Evolutionary conservation across 441 rosid genomes (phyloP).

Genomic region (Arabidopsis lyrata): DNA sequence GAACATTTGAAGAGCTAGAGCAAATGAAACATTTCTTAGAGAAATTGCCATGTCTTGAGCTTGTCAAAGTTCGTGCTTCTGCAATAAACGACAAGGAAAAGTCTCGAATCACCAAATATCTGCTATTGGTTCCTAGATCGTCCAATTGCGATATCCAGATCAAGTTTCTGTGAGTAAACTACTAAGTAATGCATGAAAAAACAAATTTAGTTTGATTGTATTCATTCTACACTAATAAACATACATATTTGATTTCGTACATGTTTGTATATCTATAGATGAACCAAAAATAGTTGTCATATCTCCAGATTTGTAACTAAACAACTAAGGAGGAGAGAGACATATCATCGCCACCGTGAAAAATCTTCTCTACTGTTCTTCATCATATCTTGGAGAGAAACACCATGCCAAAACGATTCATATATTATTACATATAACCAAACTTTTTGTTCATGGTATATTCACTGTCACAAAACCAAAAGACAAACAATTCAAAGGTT

Average conservation of each 20-base stretch:
- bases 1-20: background rate
- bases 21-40: background rate
- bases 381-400: slow-evolving; percentile 22
- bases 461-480: slow-evolving; percentile 39
- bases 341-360: slow-evolving; percentile 13
- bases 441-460: slow-evolving; percentile 27
- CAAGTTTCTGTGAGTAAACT: slow-evolving; percentile 7
- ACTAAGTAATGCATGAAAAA: background rate
- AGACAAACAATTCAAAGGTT: slow-evolving; percentile 18
- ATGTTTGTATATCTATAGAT: slow-evolving; percentile 22
- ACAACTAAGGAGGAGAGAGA: slow-evolving; percentile 14
- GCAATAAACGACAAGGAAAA: background rate
- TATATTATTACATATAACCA: background rate
- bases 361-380: slow-evolving; percentile 21
- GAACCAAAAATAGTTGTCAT: slow-evolving; percentile 23
- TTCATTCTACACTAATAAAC: background rate
- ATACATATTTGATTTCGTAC: background rate
- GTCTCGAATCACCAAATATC: slow-evolving; percentile 1
- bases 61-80: slow-evolving; percentile 5
- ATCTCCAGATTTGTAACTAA: slow-evolving; percentile 15
- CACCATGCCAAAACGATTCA: slow-evolving; percentile 28
- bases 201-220: too few species aligned
- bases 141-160: background rate
- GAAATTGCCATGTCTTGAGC: background rate
- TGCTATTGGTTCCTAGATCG: background rate